Evolutionary conservation across 768 basidiomycete species (phyloP), one percentile per base, ranked within the genome.

Genomic region (Leccinum arenicola): DNA sequence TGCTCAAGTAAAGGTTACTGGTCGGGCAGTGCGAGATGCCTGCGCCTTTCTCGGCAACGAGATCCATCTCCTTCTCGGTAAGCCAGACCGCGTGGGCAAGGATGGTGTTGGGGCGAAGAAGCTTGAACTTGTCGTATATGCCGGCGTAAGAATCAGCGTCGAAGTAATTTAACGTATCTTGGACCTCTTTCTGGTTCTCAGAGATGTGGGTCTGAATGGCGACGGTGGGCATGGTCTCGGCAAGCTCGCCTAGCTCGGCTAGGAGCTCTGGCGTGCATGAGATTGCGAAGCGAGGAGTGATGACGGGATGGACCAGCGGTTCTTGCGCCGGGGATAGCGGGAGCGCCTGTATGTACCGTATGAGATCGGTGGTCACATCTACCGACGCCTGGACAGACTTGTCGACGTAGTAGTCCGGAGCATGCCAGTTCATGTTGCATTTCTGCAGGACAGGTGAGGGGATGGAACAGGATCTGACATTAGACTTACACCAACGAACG

Each of bases 231-330:
- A 91, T 82, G 3, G 77, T 69, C 21, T 75, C 68, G 0, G 89
- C 89, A 43, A 96, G 69, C 14, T 64, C 31, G 9, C 89, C 86
- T 6, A 98, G 78, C 4, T 75, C 73, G 1, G 68, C 50, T 52
- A 98, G 80, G 31, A 95, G 83, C n/a, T 82, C 75, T 12, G 79
- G 72, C 0, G 94, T 85, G 74, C 94, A 96, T 11, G 91, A 87
- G 59, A 98, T 89, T 23, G 96, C 96, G 72, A 98, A 98, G n/a
- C 96, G 90, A 14, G 96, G 96, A 0, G 96, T 98, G 47, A 98
- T 75, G 66, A 94, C 86, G 5, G 96, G 96, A 57, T 91, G 90
- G 10, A 98, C 89, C 7, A 95, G 84, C 2, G 84, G 79, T 58
- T 80, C 76, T 50, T 70, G 68, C 25, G 66, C 61, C 25, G 67